phyloP scores from a whole-genome alignment of 2,329 filamentous ascomycete genomes.

The Lithohypha guttulata region DNA sequence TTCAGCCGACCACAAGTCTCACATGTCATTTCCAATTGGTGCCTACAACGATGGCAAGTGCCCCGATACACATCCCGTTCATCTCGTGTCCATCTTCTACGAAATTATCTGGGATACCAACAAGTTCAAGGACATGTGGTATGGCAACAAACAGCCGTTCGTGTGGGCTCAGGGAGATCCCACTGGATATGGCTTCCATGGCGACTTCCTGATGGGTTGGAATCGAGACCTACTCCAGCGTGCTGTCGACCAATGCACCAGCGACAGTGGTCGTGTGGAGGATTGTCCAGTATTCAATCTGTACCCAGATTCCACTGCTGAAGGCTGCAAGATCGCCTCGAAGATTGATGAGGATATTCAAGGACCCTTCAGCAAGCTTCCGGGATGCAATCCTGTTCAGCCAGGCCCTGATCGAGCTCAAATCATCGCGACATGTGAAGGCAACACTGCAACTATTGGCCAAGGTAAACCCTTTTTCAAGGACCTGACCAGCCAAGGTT shows the following conservation, averaged over 20 bases:
- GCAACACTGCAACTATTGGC: conserved; percentile 28
- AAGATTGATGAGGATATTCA: conserved; percentile 27
- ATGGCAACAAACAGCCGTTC: conserved; percentile 28
- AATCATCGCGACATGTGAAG: conserved; percentile 20
- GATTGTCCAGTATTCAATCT: conserved; percentile 48
- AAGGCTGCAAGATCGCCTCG: conserved; percentile 41
- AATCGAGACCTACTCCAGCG: conserved; percentile 52
- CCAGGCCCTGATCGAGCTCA: conserved; percentile 27
- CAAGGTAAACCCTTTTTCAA: conserved; percentile 32
- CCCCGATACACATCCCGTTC: conserved; percentile 38
- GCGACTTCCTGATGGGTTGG: conserved; percentile 64
- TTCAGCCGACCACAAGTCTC: conserved; percentile 26
- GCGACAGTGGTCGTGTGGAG: conserved; percentile 49
- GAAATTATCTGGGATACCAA: conserved; percentile 48
- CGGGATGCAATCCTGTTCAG: conserved; percentile 23
- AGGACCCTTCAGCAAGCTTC: conserved; percentile 19
- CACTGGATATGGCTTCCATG: conserved; percentile 45
- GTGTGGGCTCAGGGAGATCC: conserved; percentile 39
- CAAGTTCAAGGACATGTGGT: conserved; percentile 40
- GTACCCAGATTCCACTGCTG: conserved; percentile 42
- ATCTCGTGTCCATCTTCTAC: conserved; percentile 49
- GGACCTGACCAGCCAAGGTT: conserved; percentile 41
- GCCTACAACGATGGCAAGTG: conserved; percentile 28
- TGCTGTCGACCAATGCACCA: conserved; percentile 57
- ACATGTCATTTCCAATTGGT: conserved; percentile 29